Conservation (phyloP, 2,329 filamentous ascomycete species). For the Ophiostoma himal-ulmi region DNA sequence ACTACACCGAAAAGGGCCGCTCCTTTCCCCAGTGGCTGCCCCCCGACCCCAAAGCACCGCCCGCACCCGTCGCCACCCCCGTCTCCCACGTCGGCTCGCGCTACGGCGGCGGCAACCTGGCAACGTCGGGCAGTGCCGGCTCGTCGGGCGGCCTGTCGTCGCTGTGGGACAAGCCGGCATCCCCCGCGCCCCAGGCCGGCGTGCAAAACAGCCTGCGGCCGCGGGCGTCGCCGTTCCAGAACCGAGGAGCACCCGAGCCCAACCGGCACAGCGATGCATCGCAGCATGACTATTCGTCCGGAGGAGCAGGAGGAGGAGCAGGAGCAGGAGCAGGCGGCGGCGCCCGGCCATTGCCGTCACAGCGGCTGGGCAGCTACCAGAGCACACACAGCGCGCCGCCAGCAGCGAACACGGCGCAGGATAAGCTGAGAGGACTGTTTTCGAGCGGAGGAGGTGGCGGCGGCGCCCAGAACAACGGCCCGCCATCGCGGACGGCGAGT, state of each 20-base stretch:
- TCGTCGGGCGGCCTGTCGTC: slow-evolving; percentile 45
- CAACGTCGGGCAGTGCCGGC: slow-evolving; percentile 24
- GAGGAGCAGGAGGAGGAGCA: background rate
- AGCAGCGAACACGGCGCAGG: slow-evolving; percentile 62
- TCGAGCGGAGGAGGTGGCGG: slow-evolving; percentile 48
- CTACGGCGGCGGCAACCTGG: slow-evolving; percentile 44
- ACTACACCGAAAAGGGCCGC: slow-evolving; percentile 84
- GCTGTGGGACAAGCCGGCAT: slow-evolving; percentile 48
- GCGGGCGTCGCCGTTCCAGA: slow-evolving; percentile 3
- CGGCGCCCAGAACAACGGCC: slow-evolving; percentile 30
- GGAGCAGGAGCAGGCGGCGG: background rate
- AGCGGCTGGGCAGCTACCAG: slow-evolving; percentile 71
- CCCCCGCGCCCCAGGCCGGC: slow-evolving; percentile 29
- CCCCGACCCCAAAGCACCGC: slow-evolving; percentile 73
- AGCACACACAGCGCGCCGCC: slow-evolving; percentile 36
- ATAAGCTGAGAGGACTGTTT: slow-evolving; percentile 76
- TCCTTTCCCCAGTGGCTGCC: slow-evolving; percentile 82
- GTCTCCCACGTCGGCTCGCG: slow-evolving; percentile 48
- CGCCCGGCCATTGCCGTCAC: slow-evolving; percentile 47
- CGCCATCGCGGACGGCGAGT: slow-evolving; percentile 39
- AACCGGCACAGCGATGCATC: slow-evolving; percentile 30
- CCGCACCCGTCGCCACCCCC: slow-evolving; percentile 43
- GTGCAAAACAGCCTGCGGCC: slow-evolving; percentile 10
- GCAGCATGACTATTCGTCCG: background rate
- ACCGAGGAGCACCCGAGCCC: slow-evolving; percentile 29